phyloP scores from a whole-genome alignment of 208 protist species.

The Angomonas ambiguus region DNA sequence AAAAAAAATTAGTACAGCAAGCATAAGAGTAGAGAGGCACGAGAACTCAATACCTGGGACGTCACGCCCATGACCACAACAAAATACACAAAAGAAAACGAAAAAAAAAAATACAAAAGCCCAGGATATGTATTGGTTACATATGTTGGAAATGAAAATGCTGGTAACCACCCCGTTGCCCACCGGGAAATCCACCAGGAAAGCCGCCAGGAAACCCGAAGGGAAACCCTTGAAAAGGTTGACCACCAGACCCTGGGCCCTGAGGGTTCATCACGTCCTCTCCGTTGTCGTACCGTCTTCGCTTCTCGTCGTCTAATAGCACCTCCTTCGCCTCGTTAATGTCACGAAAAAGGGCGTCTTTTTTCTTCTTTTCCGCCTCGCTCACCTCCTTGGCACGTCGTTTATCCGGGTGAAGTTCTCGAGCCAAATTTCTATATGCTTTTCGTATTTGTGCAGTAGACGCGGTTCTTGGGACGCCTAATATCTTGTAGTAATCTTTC shows the following conservation, averaged over 20 bases:
- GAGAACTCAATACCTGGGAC: neutral
- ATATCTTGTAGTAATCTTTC: constrained; percentile 92
- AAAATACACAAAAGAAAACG: neutral
- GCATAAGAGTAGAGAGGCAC: neutral
- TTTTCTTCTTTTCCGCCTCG: constrained; percentile 59
- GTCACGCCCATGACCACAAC: neutral
- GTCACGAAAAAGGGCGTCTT: constrained; percentile 77
- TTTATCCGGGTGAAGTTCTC: constrained; percentile 87
- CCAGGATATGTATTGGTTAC: neutral
- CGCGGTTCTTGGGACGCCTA: constrained; percentile 85
- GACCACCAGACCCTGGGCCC: constrained; percentile 25
- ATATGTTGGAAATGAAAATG: constrained; percentile 51
- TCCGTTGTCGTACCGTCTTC: constrained; percentile 82
- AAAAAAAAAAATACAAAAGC: constrained; percentile 4
- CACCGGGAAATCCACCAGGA: constrained; percentile 16
- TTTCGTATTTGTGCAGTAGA: constrained; percentile 77
- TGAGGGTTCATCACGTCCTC: constrained; percentile 81
- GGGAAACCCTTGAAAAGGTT: constrained; percentile 66
- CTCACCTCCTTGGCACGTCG: constrained; percentile 68
- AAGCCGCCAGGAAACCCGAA: constrained; percentile 32
- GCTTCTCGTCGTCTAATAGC: constrained; percentile 83
- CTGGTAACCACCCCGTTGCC: constrained; percentile 16
- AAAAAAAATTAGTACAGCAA: neutral
- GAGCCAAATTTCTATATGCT: constrained; percentile 88
- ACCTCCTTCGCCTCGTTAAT: constrained; percentile 92